These are phyloP conservation scores for Tricholoma matsutake DNA, from an alignment of 768 basidiomycete genomes.

Conservation along the genomic window DNA sequence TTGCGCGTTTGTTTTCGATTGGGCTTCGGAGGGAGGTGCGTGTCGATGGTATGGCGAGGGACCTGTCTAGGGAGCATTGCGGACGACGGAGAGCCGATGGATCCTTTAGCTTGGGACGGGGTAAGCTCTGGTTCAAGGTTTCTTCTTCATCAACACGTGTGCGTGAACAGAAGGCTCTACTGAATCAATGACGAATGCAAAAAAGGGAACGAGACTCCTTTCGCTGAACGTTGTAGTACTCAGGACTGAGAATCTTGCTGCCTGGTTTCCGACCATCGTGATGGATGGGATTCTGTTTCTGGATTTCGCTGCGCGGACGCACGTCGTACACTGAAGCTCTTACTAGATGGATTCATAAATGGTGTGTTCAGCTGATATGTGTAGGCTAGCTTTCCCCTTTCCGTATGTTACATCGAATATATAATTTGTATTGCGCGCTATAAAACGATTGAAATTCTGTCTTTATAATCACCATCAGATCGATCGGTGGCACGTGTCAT, in stretches of 20 bases:
- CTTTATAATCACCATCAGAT: background rate
- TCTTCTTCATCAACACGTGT: slow-evolving; percentile 5
- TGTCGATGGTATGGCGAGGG: background rate
- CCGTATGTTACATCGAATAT: background rate
- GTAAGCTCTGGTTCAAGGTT: background rate
- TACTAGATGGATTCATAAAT: too few species aligned
- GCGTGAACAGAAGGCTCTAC: background rate
- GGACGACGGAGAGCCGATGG: background rate
- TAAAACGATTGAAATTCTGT: background rate
- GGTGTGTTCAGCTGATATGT: too few species aligned
- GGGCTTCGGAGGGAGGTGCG: slow-evolving; percentile 2
- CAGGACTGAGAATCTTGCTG: background rate
- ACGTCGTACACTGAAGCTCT: background rate
- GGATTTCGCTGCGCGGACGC: background rate
- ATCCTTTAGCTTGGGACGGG: background rate
- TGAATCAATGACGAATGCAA: background rate
- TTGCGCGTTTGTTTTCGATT: slow-evolving; percentile 7
- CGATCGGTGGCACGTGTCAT: background rate
- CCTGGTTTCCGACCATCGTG: background rate
- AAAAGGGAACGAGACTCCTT: background rate
- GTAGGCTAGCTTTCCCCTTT: background rate
- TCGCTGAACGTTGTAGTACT: background rate
- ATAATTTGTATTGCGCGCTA: background rate
- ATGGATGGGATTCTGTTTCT: background rate
- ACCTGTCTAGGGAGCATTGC: background rate